These are phyloP conservation scores for Magnusiomyces magnusii DNA, from an alignment of 1,139 yeast genomes.

Conservation along the genomic window DNA sequence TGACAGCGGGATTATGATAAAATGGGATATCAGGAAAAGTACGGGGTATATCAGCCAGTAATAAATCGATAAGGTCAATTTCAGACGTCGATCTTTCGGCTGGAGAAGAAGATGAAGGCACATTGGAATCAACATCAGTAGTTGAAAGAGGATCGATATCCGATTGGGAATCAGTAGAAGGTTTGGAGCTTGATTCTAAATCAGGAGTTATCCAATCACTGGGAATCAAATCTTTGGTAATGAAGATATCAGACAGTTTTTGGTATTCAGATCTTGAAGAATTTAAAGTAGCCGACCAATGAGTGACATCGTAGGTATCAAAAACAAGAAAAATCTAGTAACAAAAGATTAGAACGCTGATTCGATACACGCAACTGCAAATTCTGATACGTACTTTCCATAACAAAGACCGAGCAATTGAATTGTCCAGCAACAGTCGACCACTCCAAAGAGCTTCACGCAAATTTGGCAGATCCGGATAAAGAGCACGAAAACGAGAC, in stretches of 20 bases:
- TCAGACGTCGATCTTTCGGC: constrained; percentile 11
- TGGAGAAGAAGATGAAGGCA: neutral
- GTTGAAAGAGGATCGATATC: neutral
- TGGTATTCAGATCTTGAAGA: constrained; percentile 5
- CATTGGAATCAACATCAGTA: neutral
- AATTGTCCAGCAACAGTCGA: constrained; percentile 4
- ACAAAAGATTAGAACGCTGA: too few relatives aligned
- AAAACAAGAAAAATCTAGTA: constrained; percentile 11
- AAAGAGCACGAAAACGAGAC: constrained; percentile 7
- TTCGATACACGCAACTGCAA: too few relatives aligned
- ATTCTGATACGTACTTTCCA: constrained; percentile 23
- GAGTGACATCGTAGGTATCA: constrained; percentile 8
- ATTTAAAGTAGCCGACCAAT: constrained; percentile 6
- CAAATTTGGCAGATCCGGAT: constrained; percentile 9
- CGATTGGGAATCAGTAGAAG: neutral
- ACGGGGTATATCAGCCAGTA: constrained; percentile 44
- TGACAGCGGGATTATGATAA: constrained; percentile 32
- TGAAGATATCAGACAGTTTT: constrained; percentile 3
- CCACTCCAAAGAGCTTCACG: constrained; percentile 8
- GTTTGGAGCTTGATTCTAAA: neutral
- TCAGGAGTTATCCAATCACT: neutral
- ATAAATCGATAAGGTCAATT: constrained; percentile 26
- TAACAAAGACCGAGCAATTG: constrained; percentile 23
- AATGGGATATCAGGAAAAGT: constrained; percentile 52
- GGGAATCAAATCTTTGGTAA: neutral